Conservation (phyloP, 2,329 filamentous ascomycete genomes). For the Eurotiales sp. region DNA sequence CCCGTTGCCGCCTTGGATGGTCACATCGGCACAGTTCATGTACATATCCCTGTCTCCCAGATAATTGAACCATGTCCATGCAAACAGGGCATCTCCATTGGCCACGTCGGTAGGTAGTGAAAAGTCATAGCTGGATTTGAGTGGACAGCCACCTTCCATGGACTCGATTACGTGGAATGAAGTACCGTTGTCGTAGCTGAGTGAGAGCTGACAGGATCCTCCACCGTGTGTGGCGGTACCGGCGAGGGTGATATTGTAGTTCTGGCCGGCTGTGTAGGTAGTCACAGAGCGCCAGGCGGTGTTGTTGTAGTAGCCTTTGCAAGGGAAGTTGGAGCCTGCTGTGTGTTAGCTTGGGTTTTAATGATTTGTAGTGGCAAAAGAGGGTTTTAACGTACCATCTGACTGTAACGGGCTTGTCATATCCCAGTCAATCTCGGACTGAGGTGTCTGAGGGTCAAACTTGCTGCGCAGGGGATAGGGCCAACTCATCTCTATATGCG, state of each 20-base stretch:
- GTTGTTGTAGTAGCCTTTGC: conserved; percentile 63
- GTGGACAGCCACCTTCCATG: conserved; percentile 55
- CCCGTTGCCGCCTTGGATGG: conserved; percentile 43
- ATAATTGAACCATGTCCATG: conserved; percentile 76
- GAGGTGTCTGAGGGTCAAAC: conserved; percentile 40
- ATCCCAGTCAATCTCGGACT: conserved; percentile 60
- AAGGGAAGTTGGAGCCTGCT: conserved; percentile 65
- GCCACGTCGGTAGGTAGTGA: conserved; percentile 61
- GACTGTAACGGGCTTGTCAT: conserved; percentile 63
- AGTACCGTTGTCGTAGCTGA: conserved; percentile 68
- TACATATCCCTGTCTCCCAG: conserved; percentile 79
- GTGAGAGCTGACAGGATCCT: conserved; percentile 71
- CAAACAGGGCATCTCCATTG: conserved; percentile 59
- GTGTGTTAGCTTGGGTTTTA: conserved; percentile 22
- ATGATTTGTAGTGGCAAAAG: neutral
- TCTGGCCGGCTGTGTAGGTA: conserved; percentile 59
- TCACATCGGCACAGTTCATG: conserved; percentile 76
- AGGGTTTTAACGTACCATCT: conserved; percentile 3
- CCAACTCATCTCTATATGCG: conserved; percentile 56
- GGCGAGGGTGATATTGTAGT: conserved; percentile 60
- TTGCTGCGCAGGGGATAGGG: conserved; percentile 53
- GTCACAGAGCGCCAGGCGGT: conserved; percentile 52
- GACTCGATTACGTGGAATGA: conserved; percentile 67
- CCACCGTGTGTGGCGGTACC: conserved; percentile 64
- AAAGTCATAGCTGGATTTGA: conserved; percentile 58